Conservation (phyloP, 345 rosid genomes). For the Rubroshorea leprosula region DNA sequence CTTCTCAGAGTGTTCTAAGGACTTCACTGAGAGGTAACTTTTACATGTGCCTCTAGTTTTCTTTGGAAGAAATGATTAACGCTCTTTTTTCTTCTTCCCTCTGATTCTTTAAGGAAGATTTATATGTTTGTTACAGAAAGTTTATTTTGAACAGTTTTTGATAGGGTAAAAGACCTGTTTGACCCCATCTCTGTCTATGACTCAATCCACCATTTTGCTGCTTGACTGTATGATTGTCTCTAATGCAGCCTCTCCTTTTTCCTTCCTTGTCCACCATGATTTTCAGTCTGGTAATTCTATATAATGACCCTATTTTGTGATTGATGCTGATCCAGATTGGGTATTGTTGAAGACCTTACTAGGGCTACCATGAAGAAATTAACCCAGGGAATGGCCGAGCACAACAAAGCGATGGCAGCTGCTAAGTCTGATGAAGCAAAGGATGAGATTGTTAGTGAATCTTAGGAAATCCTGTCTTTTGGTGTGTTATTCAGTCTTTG, state of each 20-base stretch:
- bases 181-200: too few species aligned
- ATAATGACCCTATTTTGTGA: too few species aligned
- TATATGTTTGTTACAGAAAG: too few species aligned
- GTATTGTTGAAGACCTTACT: conserved; percentile 77
- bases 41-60: not conserved
- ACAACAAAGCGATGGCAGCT: conserved; percentile 92
- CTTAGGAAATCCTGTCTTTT: not conserved
- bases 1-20: conserved; percentile 79
- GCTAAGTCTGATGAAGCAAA: conserved; percentile 95
- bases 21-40: conserved; percentile 75
- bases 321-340: conserved; percentile 54
- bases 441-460: conserved; percentile 59
- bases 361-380: conserved; percentile 88
- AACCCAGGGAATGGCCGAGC: conserved; percentile 89
- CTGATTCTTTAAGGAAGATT: not conserved
- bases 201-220: not conserved
- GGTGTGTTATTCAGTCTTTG: not conserved
- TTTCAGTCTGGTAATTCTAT: too few species aligned
- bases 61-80: not conserved
- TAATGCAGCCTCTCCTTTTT: too few species aligned
- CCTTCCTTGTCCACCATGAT: too few species aligned
- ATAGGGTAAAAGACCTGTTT: too few species aligned
- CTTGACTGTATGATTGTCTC: too few species aligned
- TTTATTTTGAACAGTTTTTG: too few species aligned
- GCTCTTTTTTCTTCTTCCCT: not conserved